Percentiles rank a stretch among this genome's conserved stretches.
These are phyloP conservation scores for Chionographis japonica DNA, from an alignment of 106 monocot species.

Conservation along the genomic window DNA sequence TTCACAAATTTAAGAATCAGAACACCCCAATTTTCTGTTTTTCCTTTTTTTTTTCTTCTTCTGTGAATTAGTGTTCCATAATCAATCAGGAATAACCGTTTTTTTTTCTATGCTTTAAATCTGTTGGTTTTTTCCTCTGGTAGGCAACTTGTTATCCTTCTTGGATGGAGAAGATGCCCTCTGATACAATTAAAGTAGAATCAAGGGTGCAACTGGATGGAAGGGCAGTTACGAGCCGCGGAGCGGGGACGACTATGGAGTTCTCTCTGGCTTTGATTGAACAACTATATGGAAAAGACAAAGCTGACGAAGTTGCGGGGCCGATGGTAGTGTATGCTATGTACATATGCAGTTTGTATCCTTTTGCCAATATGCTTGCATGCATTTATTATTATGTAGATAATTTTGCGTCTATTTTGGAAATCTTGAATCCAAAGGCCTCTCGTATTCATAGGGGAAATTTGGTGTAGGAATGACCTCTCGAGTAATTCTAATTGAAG, in stretches of 20 bases:
- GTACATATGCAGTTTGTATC: background rate
- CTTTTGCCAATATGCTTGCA: too few species aligned
- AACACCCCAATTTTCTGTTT: background rate
- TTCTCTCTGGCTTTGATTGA: constrained; percentile 70
- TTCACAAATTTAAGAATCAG: too few species aligned
- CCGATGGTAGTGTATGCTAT: constrained; percentile 44
- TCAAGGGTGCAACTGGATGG: constrained; percentile 76
- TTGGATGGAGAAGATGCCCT: constrained; percentile 74
- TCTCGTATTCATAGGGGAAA: too few species aligned
- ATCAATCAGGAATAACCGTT: background rate
- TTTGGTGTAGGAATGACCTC: too few species aligned
- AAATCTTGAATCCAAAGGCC: too few species aligned
- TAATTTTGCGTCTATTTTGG: too few species aligned
- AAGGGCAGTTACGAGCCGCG: constrained; percentile 59
- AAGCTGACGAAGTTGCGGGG: constrained; percentile 63
- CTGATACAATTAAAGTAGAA: constrained; percentile 46
- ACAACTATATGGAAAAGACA: constrained; percentile 73
- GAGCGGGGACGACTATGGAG: constrained; percentile 80
- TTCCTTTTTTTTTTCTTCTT: background rate
- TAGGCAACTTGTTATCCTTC: constrained; percentile 79
- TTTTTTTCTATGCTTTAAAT: background rate
- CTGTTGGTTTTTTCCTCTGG: background rate
- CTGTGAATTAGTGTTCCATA: background rate
- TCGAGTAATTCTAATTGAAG: too few species aligned
- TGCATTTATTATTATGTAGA: too few species aligned